phyloP scores from a whole-genome alignment of 2,329 filamentous ascomycete genomes.

The Claviceps maximensis region DNA sequence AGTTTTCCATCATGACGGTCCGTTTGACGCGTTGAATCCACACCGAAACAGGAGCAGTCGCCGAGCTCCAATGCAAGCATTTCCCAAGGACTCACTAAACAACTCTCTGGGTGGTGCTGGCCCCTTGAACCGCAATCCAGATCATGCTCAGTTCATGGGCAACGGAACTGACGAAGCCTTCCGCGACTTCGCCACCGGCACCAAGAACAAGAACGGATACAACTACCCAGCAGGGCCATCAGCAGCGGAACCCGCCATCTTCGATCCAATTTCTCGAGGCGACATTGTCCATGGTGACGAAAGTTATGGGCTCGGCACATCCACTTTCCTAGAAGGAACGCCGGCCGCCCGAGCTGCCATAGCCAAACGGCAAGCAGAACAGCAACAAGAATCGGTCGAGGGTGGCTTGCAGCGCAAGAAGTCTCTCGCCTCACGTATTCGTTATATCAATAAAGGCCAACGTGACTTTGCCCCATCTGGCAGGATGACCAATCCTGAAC shows the following conservation, averaged over 20 bases:
- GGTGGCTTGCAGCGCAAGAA: conserved; percentile 75
- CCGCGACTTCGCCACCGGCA: conserved; percentile 53
- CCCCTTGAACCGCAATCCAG: conserved; percentile 66
- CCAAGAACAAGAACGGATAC: conserved; percentile 17
- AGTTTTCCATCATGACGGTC: conserved; percentile 97
- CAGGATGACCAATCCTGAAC: conserved; percentile 45
- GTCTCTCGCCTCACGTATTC: conserved; percentile 83
- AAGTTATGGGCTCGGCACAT: conserved; percentile 74
- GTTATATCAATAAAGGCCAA: conserved; percentile 63
- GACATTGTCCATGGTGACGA: conserved; percentile 75
- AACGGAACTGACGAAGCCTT: conserved; percentile 70
- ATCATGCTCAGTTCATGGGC: conserved; percentile 82
- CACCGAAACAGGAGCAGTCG: conserved; percentile 78
- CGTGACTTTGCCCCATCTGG: conserved; percentile 46
- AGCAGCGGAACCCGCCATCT: conserved; percentile 36
- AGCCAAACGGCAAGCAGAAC: conserved; percentile 57
- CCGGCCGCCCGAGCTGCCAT: conserved; percentile 74
- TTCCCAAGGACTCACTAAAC: conserved; percentile 83
- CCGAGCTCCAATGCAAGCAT: conserved; percentile 89
- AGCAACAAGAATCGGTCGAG: conserved; percentile 43
- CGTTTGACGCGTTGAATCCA: conserved; percentile 91
- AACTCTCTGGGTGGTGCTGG: conserved; percentile 82
- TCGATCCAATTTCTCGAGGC: conserved; percentile 54
- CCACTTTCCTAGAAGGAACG: conserved; percentile 88
- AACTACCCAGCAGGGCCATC: conserved; percentile 9